These are phyloP conservation scores for Nothophaeocryptopus gaeumannii DNA, from an alignment of 2,329 filamentous ascomycete genomes.

Conservation along the genomic window DNA sequence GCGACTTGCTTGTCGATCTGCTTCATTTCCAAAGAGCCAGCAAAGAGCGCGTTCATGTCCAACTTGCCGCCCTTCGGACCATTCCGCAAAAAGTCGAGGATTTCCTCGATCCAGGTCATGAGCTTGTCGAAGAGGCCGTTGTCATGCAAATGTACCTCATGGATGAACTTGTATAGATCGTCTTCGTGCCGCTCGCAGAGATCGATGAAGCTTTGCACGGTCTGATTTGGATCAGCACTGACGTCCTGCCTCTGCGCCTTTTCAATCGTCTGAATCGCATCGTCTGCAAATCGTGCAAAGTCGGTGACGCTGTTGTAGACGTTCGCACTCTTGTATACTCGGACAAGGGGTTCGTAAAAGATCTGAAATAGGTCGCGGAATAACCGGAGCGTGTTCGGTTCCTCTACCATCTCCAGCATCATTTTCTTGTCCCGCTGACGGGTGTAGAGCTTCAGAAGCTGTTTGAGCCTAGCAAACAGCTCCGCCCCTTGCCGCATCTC, in stretches of 20 bases:
- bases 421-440: conserved; percentile 91
- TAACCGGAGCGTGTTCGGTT: conserved; percentile 93
- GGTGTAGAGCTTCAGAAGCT: conserved; percentile 86
- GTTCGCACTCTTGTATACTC: conserved; percentile 97
- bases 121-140: conserved; percentile 93
- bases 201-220: conserved; percentile 96
- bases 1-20: conserved; percentile 69
- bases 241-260: conserved; percentile 71
- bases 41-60: conserved; percentile 91
- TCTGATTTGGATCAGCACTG: conserved; percentile 94
- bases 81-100: conserved; percentile 85
- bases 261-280: conserved; percentile 79
- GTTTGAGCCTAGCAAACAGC: conserved; percentile 91
- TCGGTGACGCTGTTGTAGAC: conserved; percentile 97
- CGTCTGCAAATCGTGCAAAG: conserved; percentile 88
- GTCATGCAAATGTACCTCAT: conserved; percentile 95
- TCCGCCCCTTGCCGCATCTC: conserved; percentile 87
- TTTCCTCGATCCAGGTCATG: conserved; percentile 96
- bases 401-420: conserved; percentile 94
- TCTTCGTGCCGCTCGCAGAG: conserved; percentile 91
- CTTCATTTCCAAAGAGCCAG: conserved; percentile 67
- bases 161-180: conserved; percentile 98
- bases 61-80: conserved; percentile 78
- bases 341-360: conserved; percentile 95
- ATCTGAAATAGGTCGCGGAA: conserved; percentile 97